Conservation (phyloP, 2,329 filamentous ascomycete species). For the Exophiala bonariae region DNA sequence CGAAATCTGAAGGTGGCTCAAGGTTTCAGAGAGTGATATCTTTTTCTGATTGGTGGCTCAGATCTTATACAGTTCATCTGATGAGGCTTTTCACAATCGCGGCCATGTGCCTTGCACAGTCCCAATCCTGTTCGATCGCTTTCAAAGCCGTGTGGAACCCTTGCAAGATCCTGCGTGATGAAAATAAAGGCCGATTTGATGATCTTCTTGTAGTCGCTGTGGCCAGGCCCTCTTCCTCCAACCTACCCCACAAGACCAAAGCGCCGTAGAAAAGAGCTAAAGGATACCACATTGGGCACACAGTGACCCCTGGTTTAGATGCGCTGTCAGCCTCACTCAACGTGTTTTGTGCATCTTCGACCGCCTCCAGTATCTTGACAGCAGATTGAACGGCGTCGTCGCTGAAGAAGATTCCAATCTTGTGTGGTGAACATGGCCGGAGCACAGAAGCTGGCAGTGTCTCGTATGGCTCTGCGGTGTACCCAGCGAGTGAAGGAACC, state of each 20-base stretch:
- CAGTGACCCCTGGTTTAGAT: background rate
- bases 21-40: too few species aligned
- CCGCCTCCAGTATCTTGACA: conserved; percentile 1
- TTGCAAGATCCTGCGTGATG: background rate
- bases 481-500: conserved; percentile 4
- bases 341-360: background rate
- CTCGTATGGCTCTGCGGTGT: conserved; percentile 2
- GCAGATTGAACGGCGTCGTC: background rate
- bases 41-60: too few species aligned
- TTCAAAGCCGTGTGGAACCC: background rate
- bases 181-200: background rate
- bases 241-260: conserved; percentile 2
- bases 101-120: conserved; percentile 1
- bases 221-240: conserved; percentile 3
- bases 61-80: too few species aligned
- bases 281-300: conserved; percentile 8
- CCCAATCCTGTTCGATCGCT: background rate
- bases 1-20: too few species aligned
- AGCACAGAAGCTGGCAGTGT: background rate
- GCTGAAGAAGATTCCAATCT: background rate
- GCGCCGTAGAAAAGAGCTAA: conserved; percentile 11
- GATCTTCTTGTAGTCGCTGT: background rate
- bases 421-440: background rate
- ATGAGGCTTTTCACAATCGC: background rate
- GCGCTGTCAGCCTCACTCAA: too few species aligned